Evolutionary conservation across 495 filamentous ascomycete species (phyloP).

Genomic region (Aspergillus funiculosus): DNA sequence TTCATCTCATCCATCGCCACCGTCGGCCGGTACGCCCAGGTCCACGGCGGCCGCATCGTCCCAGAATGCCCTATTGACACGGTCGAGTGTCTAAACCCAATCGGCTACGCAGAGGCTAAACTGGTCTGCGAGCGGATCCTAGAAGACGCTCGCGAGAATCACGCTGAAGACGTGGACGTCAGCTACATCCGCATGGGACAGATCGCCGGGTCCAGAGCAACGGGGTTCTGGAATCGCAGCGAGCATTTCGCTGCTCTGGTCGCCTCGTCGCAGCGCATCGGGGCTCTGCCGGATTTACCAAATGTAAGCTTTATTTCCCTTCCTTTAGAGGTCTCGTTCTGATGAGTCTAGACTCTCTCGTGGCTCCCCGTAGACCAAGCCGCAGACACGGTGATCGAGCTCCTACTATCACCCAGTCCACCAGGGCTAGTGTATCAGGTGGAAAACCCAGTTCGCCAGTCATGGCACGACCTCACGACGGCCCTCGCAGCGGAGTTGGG

Average conservation of each 20-base stretch:
- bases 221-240: slow-evolving; percentile 49
- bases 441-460: slow-evolving; percentile 8
- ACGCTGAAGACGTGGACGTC: background rate
- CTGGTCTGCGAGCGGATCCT: slow-evolving; percentile 11
- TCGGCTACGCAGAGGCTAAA: slow-evolving; percentile 5
- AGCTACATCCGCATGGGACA: slow-evolving; percentile 40
- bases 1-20: slow-evolving; percentile 47
- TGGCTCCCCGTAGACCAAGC: slow-evolving; percentile 9
- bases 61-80: background rate
- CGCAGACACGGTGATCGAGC: background rate
- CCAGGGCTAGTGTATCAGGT: background rate
- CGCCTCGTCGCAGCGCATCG: slow-evolving; percentile 39
- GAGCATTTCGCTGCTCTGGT: slow-evolving; percentile 38
- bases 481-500: background rate
- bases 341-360: slow-evolving; percentile 1
- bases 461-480: background rate
- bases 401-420: background rate
- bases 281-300: slow-evolving; percentile 31
- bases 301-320: slow-evolving; percentile 15
- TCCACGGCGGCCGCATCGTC: background rate
- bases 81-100: background rate
- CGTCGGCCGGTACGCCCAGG: slow-evolving; percentile 30
- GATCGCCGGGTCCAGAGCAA: slow-evolving; percentile 42
- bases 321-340: background rate
- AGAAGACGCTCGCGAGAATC: background rate